Evolutionary conservation across 306 rosid genomes (phyloP), one percentile per base, ranked within the genome.

Genomic region (Oxytropis ochrocephala): DNA sequence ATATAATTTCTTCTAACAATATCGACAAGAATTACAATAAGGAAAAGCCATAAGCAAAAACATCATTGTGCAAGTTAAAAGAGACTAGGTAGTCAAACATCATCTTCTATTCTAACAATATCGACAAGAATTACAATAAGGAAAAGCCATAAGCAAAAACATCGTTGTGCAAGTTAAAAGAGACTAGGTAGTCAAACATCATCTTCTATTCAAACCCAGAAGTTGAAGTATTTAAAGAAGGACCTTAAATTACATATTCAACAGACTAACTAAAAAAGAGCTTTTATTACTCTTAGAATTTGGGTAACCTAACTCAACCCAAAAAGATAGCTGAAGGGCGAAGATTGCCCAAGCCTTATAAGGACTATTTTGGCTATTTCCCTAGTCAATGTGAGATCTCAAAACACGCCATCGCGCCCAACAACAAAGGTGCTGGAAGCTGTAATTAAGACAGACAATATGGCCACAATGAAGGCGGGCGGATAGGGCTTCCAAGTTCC

Each of bases 41-140:
- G 60, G 47, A 60, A 69, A 49, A 77, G 53, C n/a, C 42, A 71
- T 27, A 60, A 46, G 64, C 21, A 60, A 33, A 54, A 67, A 38
- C 47, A 54, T 38, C 59, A 14, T 39, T 7, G 42, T 49, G 5
- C 39, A 69, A 39, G 21, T 59, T 11, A 72, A 48, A 51, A 61
- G 41, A 62, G 58, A 55, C 60, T 27, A 50, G 49, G 3, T 24
- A 24, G 29, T 2, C 29, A 24, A 24, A 41, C 41, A 32, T 32
- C 36, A 67, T n/a, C n/a, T n/a, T n/a, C n/a, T n/a, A n/a, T 8
- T 18, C 53, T 73, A 62, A 69, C 62, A 60, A 60, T 33, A 46
- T 57, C 33, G 62, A 62, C 54, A 70, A 74, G 51, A 69, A 56
- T 38, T 56, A 69, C 29, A 51, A 56, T 32, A 17, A 27, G 60